These are phyloP conservation scores for Glycine tomentella DNA, from an alignment of 306 rosid genomes.

Conservation along the genomic window DNA sequence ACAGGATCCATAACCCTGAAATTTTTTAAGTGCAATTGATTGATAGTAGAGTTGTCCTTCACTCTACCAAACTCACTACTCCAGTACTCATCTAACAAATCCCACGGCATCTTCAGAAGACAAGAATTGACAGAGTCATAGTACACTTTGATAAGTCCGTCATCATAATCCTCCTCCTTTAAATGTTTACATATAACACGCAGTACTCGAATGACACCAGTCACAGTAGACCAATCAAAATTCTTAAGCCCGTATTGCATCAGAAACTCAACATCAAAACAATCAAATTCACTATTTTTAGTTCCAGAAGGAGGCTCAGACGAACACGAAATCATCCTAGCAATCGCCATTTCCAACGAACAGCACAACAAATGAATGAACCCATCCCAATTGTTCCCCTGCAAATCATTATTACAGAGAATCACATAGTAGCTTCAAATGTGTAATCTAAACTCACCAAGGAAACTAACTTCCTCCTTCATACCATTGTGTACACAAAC, in stretches of 20 bases:
- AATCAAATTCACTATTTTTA: constrained; percentile 47
- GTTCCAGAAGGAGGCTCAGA: constrained; percentile 42
- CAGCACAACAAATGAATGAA: constrained; percentile 60
- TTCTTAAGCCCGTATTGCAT: constrained; percentile 52
- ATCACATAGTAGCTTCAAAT: neutral
- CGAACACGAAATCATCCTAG: constrained; percentile 41
- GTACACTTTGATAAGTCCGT: constrained; percentile 54
- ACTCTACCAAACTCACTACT: constrained; percentile 37
- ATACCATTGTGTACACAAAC: constrained; percentile 49
- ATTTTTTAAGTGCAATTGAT: constrained; percentile 31
- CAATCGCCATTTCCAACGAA: constrained; percentile 58
- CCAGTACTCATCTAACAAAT: constrained; percentile 53
- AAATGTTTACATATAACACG: constrained; percentile 67
- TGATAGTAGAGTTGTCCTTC: constrained; percentile 41
- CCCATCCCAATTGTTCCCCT: constrained; percentile 57
- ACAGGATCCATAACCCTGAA: constrained; percentile 45
- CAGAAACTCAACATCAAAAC: constrained; percentile 42
- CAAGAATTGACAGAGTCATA: constrained; percentile 63
- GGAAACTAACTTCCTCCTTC: constrained; percentile 25
- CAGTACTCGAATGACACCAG: constrained; percentile 63
- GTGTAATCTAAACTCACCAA: constrained; percentile 8
- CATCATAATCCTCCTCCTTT: constrained; percentile 62
- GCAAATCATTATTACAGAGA: constrained; percentile 38
- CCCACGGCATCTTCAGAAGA: constrained; percentile 69
- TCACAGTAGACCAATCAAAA: constrained; percentile 67